A percentile compares a stretch with the other conserved stretches of the same genome.
phyloP scores from a whole-genome alignment of 345 rosid species.

The Leavenworthia alabamica region DNA sequence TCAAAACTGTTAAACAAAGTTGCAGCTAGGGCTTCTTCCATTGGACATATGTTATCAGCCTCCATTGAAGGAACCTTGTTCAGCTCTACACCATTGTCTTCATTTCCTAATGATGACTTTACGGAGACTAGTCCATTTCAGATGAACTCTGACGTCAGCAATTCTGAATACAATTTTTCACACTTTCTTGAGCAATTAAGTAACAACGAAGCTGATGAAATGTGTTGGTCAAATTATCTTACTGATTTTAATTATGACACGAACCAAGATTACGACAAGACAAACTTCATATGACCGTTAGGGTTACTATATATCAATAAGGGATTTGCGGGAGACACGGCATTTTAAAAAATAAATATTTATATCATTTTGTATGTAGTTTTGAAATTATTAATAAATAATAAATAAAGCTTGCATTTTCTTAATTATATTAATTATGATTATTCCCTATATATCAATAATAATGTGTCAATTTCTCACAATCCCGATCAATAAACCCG shows the following conservation, averaged over 20 bases:
- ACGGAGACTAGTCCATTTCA: slow-evolving; percentile 4
- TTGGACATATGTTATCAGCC: slow-evolving; percentile 11
- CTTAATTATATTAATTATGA: too few relatives aligned
- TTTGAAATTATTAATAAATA: too few relatives aligned
- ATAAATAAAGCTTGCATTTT: too few relatives aligned
- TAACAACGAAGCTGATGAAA: slow-evolving; percentile 14
- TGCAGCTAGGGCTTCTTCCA: slow-evolving; percentile 27
- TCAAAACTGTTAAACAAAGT: slow-evolving; percentile 27
- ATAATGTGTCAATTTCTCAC: too few relatives aligned
- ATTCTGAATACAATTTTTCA: slow-evolving; percentile 12
- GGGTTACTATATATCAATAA: slow-evolving; percentile 7
- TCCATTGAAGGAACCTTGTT: slow-evolving; percentile 25
- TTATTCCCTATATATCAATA: too few relatives aligned
- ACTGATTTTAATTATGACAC: slow-evolving; percentile 1
- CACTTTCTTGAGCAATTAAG: slow-evolving; percentile 17
- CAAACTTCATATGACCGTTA: slow-evolving; percentile 7
- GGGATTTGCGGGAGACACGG: neutral
- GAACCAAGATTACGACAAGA: neutral
- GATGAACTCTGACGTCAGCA: slow-evolving; percentile 6
- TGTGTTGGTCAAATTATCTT: slow-evolving; percentile 23
- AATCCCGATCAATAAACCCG: too few relatives aligned
- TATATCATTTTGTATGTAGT: too few relatives aligned
- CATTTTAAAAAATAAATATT: too few relatives aligned
- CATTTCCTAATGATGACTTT: slow-evolving; percentile 10
- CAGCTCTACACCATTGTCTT: neutral